Conservation (phyloP, 1,284 basidiomycete genomes). For the Heimioporus punctisporus region DNA sequence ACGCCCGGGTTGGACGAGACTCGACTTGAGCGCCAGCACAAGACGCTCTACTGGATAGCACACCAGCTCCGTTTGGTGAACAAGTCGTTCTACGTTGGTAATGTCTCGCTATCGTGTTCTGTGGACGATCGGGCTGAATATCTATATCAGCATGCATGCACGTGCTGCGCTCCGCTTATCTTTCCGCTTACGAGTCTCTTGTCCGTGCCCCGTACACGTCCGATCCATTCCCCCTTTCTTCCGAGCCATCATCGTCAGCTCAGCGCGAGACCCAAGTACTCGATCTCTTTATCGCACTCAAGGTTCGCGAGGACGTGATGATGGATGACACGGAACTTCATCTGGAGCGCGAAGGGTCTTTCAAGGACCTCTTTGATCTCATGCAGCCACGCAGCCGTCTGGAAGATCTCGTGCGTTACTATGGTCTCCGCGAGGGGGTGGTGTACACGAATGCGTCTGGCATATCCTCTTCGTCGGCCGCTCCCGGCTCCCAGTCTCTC, state of each 20-base stretch:
- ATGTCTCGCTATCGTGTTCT: conserved; percentile 14
- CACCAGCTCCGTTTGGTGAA: conserved; percentile 66
- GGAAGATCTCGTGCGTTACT: conserved; percentile 68
- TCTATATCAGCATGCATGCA: conserved; percentile 68
- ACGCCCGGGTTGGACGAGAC: conserved; percentile 39
- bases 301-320: conserved; percentile 76
- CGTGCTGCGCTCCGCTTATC: conserved; percentile 71
- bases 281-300: conserved; percentile 76
- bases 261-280: conserved; percentile 75
- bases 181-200: conserved; percentile 62
- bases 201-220: conserved; percentile 69
- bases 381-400: conserved; percentile 69
- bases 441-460: conserved; percentile 31
- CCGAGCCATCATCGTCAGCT: conserved; percentile 29
- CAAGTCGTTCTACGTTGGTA: conserved; percentile 65
- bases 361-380: conserved; percentile 76
- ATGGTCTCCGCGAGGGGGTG: conserved; percentile 59
- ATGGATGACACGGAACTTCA: conserved; percentile 72
- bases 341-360: conserved; percentile 69
- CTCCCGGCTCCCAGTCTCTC: conserved; percentile 1
- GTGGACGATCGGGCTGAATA: conserved; percentile 10
- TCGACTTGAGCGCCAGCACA: conserved; percentile 53
- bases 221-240: conserved; percentile 68
- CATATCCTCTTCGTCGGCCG: conserved; percentile 10
- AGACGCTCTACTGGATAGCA: conserved; percentile 69